Conservation (phyloP, 495 filamentous ascomycete genomes). For the Xylaria longipes region DNA sequence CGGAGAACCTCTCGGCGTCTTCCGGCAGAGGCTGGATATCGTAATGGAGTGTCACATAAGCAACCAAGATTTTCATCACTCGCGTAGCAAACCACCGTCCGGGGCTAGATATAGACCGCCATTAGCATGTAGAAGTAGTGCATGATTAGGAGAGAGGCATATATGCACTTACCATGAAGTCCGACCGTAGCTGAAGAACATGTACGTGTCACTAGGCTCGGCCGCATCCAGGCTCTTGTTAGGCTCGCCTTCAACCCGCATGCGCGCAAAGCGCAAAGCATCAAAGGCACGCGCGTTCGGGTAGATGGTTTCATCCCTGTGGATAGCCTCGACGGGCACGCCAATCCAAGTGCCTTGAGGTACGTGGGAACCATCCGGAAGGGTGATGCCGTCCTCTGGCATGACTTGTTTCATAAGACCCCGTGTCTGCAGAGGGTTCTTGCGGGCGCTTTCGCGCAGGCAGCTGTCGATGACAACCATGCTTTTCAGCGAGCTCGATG, state of each 20-base stretch:
- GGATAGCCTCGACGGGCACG: constrained; percentile 24
- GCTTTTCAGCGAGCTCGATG: neutral
- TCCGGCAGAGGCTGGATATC: constrained; percentile 28
- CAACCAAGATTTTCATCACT: constrained; percentile 33
- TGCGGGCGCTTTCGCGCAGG: constrained; percentile 14
- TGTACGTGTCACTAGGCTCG: constrained; percentile 27
- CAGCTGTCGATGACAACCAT: constrained; percentile 18
- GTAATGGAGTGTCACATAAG: constrained; percentile 32
- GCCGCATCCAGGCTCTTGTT: constrained; percentile 17
- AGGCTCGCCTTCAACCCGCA: constrained; percentile 16
- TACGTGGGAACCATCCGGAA: constrained; percentile 34
- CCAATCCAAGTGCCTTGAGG: constrained; percentile 33
- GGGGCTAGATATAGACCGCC: constrained; percentile 17
- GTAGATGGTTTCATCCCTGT: constrained; percentile 36
- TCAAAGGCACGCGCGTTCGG: constrained; percentile 29
- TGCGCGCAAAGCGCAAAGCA: constrained; percentile 28
- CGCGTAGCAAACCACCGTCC: constrained; percentile 33
- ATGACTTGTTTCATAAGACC: constrained; percentile 28
- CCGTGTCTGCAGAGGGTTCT: constrained; percentile 15
- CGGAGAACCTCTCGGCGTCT: neutral
- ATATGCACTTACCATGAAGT: constrained; percentile 29
- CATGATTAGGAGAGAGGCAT: neutral
- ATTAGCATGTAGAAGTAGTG: neutral
- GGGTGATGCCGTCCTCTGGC: constrained; percentile 20
- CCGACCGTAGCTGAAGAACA: constrained; percentile 32